Conservation (phyloP, 495 filamentous ascomycete species). For the Neurospora sp. region DNA sequence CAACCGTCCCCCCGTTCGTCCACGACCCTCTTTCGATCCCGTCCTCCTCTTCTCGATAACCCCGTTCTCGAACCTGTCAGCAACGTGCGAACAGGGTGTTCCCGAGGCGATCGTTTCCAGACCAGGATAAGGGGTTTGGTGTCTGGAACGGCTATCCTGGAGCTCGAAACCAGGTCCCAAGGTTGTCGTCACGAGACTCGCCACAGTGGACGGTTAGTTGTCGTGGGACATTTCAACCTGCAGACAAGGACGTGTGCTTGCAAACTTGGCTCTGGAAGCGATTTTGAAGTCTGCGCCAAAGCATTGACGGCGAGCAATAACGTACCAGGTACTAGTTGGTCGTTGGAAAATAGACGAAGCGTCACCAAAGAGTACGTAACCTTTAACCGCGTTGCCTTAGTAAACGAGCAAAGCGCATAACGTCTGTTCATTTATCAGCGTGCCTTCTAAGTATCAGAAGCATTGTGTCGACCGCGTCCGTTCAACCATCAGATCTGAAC, state of each 20-base stretch:
- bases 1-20: neutral
- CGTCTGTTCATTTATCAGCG: neutral
- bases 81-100: neutral
- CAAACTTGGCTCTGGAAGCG: slow-evolving; percentile 2
- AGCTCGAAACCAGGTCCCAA: neutral
- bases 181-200: neutral
- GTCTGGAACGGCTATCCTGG: neutral
- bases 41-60: neutral
- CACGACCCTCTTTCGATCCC: neutral
- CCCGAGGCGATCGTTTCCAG: neutral
- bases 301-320: neutral
- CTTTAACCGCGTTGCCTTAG: slow-evolving; percentile 3
- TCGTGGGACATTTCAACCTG: neutral
- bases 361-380: neutral
- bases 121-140: neutral
- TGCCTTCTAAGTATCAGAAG: neutral
- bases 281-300: neutral
- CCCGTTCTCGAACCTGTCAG: neutral
- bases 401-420: neutral
- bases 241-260: neutral
- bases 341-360: neutral
- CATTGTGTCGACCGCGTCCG: slow-evolving; percentile 2
- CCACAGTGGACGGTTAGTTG: neutral
- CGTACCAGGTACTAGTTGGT: neutral
- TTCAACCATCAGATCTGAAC: slow-evolving; percentile 6